Conservation (phyloP, 192 early-diverging fungal species). For the Dimargaris verticillata region DNA sequence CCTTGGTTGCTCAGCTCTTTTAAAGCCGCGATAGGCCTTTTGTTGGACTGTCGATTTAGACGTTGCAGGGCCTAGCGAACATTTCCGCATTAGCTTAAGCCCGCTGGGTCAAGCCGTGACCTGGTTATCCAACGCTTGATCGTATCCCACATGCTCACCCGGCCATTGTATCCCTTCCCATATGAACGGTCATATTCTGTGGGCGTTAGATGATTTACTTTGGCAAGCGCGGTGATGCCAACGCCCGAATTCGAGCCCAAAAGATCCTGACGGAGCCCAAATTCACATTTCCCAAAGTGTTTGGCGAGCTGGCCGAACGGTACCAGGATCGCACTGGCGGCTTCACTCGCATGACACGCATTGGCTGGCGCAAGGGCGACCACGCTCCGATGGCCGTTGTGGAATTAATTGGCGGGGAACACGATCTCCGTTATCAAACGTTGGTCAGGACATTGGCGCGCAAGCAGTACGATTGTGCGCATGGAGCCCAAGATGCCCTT, state of each 20-base stretch:
- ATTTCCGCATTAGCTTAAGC: too few relatives aligned
- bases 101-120: not conserved
- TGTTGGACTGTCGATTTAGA: too few relatives aligned
- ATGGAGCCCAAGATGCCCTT: too few relatives aligned
- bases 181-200: not conserved
- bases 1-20: not conserved
- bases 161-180: not conserved
- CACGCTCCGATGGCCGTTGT: slow-evolving; percentile 78
- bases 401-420: slow-evolving; percentile 74
- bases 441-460: slow-evolving; percentile 29
- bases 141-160: not conserved
- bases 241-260: slow-evolving; percentile 40
- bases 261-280: slow-evolving; percentile 46
- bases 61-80: too few relatives aligned
- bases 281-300: slow-evolving; percentile 61
- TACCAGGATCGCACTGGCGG: slow-evolving; percentile 64
- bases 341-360: slow-evolving; percentile 73
- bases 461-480: slow-evolving; percentile 1
- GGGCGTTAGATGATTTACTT: slow-evolving; percentile 56
- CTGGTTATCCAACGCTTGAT: not conserved
- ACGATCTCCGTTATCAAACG: slow-evolving; percentile 47
- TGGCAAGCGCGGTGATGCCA: slow-evolving; percentile 52
- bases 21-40: too few relatives aligned
- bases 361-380: slow-evolving; percentile 65
- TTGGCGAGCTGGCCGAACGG: slow-evolving; percentile 64